Base-by-base conservation (phyloP, 2,329 filamentous ascomycete species). In the Paecilomyces niveus region DNA sequence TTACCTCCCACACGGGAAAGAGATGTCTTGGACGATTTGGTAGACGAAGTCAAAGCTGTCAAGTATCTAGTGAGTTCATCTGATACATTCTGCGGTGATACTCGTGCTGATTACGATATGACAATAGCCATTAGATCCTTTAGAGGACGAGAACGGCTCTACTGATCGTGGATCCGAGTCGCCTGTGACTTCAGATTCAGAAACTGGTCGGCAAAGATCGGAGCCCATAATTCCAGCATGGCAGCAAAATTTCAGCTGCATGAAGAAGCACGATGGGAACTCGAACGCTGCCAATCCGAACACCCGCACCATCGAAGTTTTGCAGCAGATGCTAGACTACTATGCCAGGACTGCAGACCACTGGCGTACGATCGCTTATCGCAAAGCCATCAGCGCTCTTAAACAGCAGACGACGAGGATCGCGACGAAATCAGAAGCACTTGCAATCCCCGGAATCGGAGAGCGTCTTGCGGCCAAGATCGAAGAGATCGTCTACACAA, bases 401-500 rank as follows among this genome's bases (percentile, higher is more conserved):
- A 85, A 85, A 52, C 86, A 84, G 54, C 88, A 92, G 61, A 69
- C 76, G 0, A 68, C 67, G 21, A 87, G 85, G 68, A 83, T 97
- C 59, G 78, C 73, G 3, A 92, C 88, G 0, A 85, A 83, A 59
- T 81, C 85, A 54, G 82, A 95, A 70, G 93, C 92, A 0, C 75
- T 81, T 10, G 72, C 75, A 1, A 79, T 97, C 0, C 85, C 85
- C 0, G 83, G 81, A 59, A 85, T 97, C 35, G 92, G 92, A 7
- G 67, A 79, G 10, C 83, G 89, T 1, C 77, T 97, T 1, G 92
- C 92, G 0, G 79, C 83, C 26, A 96, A 96, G 72, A 94, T 97
- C 62, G 90, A 94, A 66, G 93, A 97, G 69, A 96, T 97, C 51
- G 89, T 85, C 1, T 80, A 81, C 45, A 96, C 90, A 0, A 83